Evolutionary conservation across 2,329 filamentous ascomycete species (phyloP), one percentile per base, ranked within the genome.

Genomic region (Aaosphaeria arxii): DNA sequence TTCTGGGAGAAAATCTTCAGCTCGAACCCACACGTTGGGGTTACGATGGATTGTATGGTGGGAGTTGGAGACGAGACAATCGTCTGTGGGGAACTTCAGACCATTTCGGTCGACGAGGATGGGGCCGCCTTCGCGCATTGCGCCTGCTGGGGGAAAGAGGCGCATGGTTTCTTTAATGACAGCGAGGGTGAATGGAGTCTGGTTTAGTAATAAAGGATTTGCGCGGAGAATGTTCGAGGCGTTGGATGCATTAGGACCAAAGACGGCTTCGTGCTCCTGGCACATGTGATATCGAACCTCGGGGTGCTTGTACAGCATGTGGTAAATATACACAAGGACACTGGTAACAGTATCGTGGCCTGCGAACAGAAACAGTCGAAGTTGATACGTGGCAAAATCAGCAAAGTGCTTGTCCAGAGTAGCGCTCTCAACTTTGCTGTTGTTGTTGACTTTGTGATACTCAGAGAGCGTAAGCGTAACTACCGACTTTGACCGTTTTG

Each of bases 131-230:
- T 28, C 28, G 11, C 55, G 55, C 40, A 55, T 42, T 7, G 69
- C 70, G 7, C 67, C 72, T 0, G 56, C 58, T 3, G 60, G 58
- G 5, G 64, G 57, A 43, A 54, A 70, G 2, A 69, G 33, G 4
- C 66, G 57, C 6, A 69, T 51, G 1, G 54, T 54, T 43, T 70
- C 66, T 53, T 67, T 67, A 44, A 69, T 62, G 7, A 66, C 55
- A 11, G 62, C 66, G 24, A 50, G 41, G 1, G 60, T 64, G 49
- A 61, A 64, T 7, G 52, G 51, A 7, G 63, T 40, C 11, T 57
- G 44, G 47, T 64, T 68, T 28, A 55, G 41, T 1, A 50, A 36
- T 3, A 33, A 3, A 1, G 64, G 62, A 4, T 58, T 28, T n/a
- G 7, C 24, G 11, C 7, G 7, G 9, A 40, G 7, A 17, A 40